Conservation (phyloP, 1,284 basidiomycete genomes). For the Vanrija humicola region DNA sequence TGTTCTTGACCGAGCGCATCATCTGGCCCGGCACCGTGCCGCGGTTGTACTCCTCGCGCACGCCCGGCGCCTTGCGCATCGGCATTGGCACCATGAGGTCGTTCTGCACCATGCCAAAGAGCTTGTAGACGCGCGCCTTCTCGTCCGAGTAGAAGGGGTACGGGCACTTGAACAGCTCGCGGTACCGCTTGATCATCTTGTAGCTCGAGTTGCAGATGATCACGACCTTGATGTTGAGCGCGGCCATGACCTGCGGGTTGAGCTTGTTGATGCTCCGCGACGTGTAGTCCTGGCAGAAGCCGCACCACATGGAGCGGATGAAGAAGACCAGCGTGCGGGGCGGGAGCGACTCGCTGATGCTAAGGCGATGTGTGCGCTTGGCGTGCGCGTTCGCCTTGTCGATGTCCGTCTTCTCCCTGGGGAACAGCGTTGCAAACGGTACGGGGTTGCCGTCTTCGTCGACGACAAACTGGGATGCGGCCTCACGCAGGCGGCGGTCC, state of each 20-base stretch:
- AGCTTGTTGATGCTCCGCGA: conserved; percentile 37
- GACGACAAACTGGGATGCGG: conserved; percentile 33
- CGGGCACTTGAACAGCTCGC: conserved; percentile 43
- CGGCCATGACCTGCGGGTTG: conserved; percentile 35
- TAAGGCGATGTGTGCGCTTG: neutral
- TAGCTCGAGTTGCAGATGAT: conserved; percentile 43
- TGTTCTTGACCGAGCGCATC: conserved; percentile 32
- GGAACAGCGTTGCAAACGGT: conserved; percentile 39
- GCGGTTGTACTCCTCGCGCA: no score
- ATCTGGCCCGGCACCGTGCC: no score
- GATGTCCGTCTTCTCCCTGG: neutral
- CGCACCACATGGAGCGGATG: conserved; percentile 47
- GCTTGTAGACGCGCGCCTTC: conserved; percentile 36
- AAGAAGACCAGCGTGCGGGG: conserved; percentile 41
- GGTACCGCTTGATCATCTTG: conserved; percentile 46
- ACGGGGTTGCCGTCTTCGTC: conserved; percentile 40
- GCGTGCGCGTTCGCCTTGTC: neutral
- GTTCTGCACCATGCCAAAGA: conserved; percentile 41
- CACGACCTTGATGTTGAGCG: conserved; percentile 37
- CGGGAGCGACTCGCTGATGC: neutral
- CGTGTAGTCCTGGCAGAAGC: conserved; percentile 48
- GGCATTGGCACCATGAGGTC: neutral
- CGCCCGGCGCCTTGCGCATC: no score
- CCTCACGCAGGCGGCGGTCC: conserved; percentile 32
- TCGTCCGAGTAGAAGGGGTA: conserved; percentile 48